Evolutionary conservation across 2,329 filamentous ascomycete genomes (phyloP), one percentile per base, ranked within the genome.

Genomic region (Beauveria caledonica): DNA sequence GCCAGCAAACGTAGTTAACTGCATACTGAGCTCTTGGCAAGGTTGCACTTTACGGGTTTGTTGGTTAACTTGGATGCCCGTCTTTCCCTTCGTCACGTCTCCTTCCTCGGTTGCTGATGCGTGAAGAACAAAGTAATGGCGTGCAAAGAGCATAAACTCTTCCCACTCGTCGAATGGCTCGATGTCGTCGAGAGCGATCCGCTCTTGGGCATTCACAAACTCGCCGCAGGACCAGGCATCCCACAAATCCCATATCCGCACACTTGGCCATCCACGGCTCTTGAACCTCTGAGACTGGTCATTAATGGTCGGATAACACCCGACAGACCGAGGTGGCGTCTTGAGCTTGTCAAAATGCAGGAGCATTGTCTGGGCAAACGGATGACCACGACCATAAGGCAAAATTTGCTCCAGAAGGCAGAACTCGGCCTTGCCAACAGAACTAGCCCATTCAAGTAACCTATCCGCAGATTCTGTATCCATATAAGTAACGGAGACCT

Each of bases 111-210:
- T 56, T 9, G 68, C 68, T 9, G 58, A 64, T 11, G 90, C 90
- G 55, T 85, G 78, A 9, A 96, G 78, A 48, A 97, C 74, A 66
- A 92, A 89, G 72, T 96, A 96, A 72, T 97, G 92, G 39, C 86
- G 86, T 2, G 84, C 85, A 71, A 95, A 96, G 1, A 96, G 77
- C 2, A 88, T 86, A 69, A 97, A 92, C 68, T 97, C 93, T 72
- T 97, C 93, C 91, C 91, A 96, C 73, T 97, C 92, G 71, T 97
- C 93, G 69, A 97, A 97, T 1, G 88, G 85, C 68, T 97, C 93
- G 17, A 92, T 73, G 1, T 75, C 69, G 66, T 96, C 87, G 15
- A 97, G 74, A 11, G 74, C 75, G 40, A 70, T 75, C 64, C 90
- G 82, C 63, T 90, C 80, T 1, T 78, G 73, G 1, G 79, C 68